Evolutionary conservation across 371 early-diverging fungal genomes (phyloP).

Genomic region (Mortierella sp.): DNA sequence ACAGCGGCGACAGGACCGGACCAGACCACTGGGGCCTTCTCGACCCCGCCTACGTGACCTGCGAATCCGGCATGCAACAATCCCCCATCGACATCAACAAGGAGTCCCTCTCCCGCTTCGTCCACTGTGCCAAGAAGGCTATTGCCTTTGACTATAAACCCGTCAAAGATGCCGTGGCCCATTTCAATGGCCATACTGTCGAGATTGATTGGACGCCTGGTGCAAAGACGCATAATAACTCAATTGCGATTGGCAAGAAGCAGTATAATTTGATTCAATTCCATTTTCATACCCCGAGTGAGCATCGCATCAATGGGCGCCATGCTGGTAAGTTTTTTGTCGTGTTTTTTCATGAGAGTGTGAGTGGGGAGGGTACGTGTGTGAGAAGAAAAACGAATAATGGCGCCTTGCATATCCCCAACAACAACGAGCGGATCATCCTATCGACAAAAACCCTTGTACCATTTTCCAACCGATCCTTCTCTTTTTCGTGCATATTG

Average conservation of each 20-base stretch:
- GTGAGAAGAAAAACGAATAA: not conserved
- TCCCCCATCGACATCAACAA: slow-evolving; percentile 56
- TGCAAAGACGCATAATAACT: slow-evolving; percentile 1
- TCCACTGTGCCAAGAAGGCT: not conserved
- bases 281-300: slow-evolving; percentile 65
- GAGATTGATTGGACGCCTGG: slow-evolving; percentile 22
- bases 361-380: not conserved
- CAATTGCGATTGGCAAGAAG: slow-evolving; percentile 20
- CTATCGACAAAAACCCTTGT: not conserved
- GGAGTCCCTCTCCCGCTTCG: slow-evolving; percentile 1
- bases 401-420: not conserved
- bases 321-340: slow-evolving; percentile 7
- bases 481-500: not conserved
- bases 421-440: not conserved
- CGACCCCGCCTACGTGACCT: slow-evolving; percentile 21
- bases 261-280: slow-evolving; percentile 52
- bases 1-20: slow-evolving; percentile 4
- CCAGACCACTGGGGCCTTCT: slow-evolving; percentile 24
- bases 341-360: not conserved
- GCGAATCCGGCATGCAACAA: slow-evolving; percentile 38
- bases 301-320: slow-evolving; percentile 55
- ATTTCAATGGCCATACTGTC: slow-evolving; percentile 35
- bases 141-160: slow-evolving; percentile 1
- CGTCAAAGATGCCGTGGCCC: not conserved
- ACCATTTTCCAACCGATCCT: not conserved